Conservation (phyloP, 371 early-diverging fungal species). For the Rhizopus microsporus region DNA sequence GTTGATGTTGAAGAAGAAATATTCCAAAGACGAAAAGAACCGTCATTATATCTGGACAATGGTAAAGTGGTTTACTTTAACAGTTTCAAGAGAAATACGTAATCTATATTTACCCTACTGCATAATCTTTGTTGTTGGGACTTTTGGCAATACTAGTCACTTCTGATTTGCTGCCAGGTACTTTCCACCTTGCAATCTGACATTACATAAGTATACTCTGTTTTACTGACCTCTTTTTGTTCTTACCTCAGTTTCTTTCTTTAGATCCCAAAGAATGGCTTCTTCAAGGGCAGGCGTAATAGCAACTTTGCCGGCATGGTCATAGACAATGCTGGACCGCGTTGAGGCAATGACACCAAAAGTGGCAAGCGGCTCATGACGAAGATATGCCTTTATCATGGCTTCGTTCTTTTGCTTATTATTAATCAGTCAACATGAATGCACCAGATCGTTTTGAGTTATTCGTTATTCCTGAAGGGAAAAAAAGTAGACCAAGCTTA, state of each 20-base stretch:
- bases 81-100: neutral
- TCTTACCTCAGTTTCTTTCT: constrained; percentile 74
- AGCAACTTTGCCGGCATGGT: constrained; percentile 68
- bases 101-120: constrained; percentile 69
- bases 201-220: neutral
- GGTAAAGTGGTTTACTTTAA: neutral
- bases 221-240: neutral
- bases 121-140: constrained; percentile 67
- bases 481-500: too few species aligned
- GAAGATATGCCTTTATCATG: constrained; percentile 82
- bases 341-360: constrained; percentile 87
- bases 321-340: constrained; percentile 70
- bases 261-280: constrained; percentile 84
- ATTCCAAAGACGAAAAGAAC: constrained; percentile 81
- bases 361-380: constrained; percentile 74
- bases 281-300: constrained; percentile 84
- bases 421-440: too few species aligned
- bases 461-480: too few species aligned
- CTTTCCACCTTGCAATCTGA: constrained; percentile 72
- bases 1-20: constrained; percentile 42
- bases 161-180: constrained; percentile 75
- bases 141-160: constrained; percentile 76
- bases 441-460: too few species aligned
- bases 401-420: neutral
- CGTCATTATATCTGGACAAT: constrained; percentile 69